Base-by-base conservation (phyloP, 2,329 filamentous ascomycete species). In the Boeremia exigua region DNA sequence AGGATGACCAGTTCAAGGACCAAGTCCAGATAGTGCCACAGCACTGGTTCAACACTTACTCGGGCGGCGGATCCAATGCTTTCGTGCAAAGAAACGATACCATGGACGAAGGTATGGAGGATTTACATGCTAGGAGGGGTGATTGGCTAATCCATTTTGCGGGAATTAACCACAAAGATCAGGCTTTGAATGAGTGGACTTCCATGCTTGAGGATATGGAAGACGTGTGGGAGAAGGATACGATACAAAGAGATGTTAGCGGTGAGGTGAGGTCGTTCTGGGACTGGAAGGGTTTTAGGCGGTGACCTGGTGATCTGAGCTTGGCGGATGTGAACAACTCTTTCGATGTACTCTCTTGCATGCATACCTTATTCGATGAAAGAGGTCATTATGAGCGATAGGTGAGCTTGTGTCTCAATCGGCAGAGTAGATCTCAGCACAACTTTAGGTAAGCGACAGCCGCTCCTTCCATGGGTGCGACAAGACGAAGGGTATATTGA, bases 131-230 rank as follows among this genome's bases (percentile, higher is more conserved):
- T 6, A 70, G 75, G 11, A 67, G 74, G 32, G 77, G 77, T 3
- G 77, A 79, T 48, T 73, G 77, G 48, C 58, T 80, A 10, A 75
- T 79, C n/a, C 78, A 79, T 57, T 79, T 79, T 49, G 73, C 77
- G 6, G 77, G 78, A 0, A 63, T 74, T 1, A 56, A 54, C 1
- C 60, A 75, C 11, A 71, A 75, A 15, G 68, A 73, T 25, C 59
- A 68, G 42, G 62, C 70, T 14, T 75, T 80, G 63, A 58, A 60
- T 11, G 72, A 72, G 44, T 80, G 77, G 75, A 40, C 17, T 10
- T 40, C 48, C 4, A 60, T 61, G 40, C 17, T 69, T 45, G 45
- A 51, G 2, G 30, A 15, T 1, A 65, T 64, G 17, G 57, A 62
- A 1, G 57, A 62, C 34, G 67, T 77, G 3, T 66, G 62, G 52